Percentiles rank a stretch among this genome's conserved stretches.
These are phyloP conservation scores for Chlamydomonas asymmetrica DNA, from an alignment of 139 green algal genomes.

Conservation along the genomic window DNA sequence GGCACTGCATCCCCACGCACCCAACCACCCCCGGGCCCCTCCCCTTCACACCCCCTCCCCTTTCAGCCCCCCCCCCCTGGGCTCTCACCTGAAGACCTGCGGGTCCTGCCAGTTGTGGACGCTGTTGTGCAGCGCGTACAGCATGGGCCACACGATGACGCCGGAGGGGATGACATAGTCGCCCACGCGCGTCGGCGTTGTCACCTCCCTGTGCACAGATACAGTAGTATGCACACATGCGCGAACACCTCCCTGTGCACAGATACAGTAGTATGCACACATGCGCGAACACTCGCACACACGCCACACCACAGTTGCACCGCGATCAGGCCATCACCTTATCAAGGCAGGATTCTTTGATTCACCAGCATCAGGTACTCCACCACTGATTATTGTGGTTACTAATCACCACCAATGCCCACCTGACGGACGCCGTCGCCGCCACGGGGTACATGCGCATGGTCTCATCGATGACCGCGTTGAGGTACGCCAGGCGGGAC, in stretches of 20 bases:
- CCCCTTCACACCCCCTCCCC: too few species aligned
- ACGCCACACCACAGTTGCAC: too few species aligned
- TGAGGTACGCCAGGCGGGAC: constrained; percentile 41
- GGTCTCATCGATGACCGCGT: constrained; percentile 54
- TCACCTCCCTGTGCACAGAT: constrained; percentile 42
- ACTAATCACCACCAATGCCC: too few species aligned
- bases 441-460: constrained; percentile 61
- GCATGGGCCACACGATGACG: constrained; percentile 63
- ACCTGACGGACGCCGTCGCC: constrained; percentile 52
- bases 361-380: too few species aligned
- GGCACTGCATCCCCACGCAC: too few species aligned
- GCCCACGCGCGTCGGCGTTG: constrained; percentile 32
- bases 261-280: constrained; percentile 10
- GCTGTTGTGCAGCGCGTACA: constrained; percentile 61
- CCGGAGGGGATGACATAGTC: constrained; percentile 41
- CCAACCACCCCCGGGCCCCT: too few species aligned
- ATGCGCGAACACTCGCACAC: too few species aligned
- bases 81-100: constrained; percentile 32
- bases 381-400: too few species aligned
- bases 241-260: constrained; percentile 29
- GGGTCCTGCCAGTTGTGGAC: constrained; percentile 48
- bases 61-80: too few species aligned
- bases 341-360: too few species aligned
- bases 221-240: constrained; percentile 8
- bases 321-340: too few species aligned